Percentiles rank a stretch among this genome's conserved stretches.
Conservation (phyloP, 2,329 filamentous ascomycete genomes). For the Colletotrichum eleusines region DNA sequence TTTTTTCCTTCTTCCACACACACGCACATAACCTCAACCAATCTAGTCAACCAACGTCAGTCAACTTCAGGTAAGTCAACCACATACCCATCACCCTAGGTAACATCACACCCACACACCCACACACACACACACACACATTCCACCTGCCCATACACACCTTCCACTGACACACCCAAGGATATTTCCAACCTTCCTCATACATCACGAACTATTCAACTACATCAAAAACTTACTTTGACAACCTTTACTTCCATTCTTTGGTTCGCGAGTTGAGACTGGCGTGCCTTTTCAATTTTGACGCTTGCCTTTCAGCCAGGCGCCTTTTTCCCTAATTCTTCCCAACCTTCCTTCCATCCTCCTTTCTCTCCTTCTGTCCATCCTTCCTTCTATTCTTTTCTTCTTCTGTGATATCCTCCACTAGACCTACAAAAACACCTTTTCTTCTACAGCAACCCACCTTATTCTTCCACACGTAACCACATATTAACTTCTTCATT, state of each 20-base stretch:
- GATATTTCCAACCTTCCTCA: too few species aligned
- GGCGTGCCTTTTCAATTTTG: background rate
- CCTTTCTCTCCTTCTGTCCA: background rate
- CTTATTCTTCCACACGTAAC: background rate
- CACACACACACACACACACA: background rate
- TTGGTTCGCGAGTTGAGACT: background rate
- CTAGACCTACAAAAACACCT: background rate
- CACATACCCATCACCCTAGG: background rate
- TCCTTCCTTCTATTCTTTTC: background rate
- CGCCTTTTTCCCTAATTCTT: background rate
- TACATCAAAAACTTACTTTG: background rate
- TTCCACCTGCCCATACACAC: too few species aligned
- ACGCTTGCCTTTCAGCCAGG: background rate
- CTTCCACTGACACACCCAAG: background rate
- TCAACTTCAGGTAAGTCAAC: conserved; percentile 6
- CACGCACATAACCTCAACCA: background rate
- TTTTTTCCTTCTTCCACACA: background rate
- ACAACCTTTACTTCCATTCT: background rate
- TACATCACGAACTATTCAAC: background rate
- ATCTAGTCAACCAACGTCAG: background rate
- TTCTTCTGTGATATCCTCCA: background rate
- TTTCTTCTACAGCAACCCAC: background rate
- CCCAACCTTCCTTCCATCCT: background rate
- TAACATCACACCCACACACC: background rate
- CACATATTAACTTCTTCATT: background rate